Base-by-base conservation (phyloP, 2,329 filamentous ascomycete species). In the Colletotrichum truncatum region DNA sequence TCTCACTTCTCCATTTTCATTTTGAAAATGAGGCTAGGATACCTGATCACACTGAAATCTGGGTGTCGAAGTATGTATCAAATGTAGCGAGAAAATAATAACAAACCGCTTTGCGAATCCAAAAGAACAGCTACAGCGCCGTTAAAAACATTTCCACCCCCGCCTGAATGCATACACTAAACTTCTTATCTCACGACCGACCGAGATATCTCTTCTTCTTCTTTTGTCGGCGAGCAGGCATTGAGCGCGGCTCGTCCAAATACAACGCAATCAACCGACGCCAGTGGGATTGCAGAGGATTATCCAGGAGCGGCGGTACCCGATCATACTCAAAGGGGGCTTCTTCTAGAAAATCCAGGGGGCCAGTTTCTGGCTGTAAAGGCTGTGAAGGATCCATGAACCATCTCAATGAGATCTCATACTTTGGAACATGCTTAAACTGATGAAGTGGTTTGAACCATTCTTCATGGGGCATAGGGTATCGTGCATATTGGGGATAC, bases 401-500 rank as follows among this genome's bases (percentile, higher is more conserved):
- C 62, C 62, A 65, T 21, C 57, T 53, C n/a, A 65, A 28, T 2
- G 57, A 51, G 9, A 48, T 28, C 1, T 25, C 11, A 43, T 55
- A 62, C 7, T 7, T 14, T 16, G 57, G 34, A 21, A 65, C 61
- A n/a, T 54, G 21, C 14, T 43, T 41, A 25, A 65, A 56, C 16
- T 45, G 58, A 11, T 65, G 62, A 4, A 65, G 57, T 7, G 62
- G 26, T 28, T 14, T 30, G 3, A 62, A 51, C 62, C 62, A 65
- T 38, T 65, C 62, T 3, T 65, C 62, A 9, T 55, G 58, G 0
- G 62, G 62, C 28, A 62, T 65, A 9, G 62, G 62, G 18, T 45
- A 65, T 8, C 62, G 57, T 12, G 62, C 25, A n/a, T 62, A 65
- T 9, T 28, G 30, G 11, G 62, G 62, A 18, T 65, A 65, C 10